Base-by-base conservation (phyloP, 129 eudicot genomes). In the Artemisia argyi region DNA sequence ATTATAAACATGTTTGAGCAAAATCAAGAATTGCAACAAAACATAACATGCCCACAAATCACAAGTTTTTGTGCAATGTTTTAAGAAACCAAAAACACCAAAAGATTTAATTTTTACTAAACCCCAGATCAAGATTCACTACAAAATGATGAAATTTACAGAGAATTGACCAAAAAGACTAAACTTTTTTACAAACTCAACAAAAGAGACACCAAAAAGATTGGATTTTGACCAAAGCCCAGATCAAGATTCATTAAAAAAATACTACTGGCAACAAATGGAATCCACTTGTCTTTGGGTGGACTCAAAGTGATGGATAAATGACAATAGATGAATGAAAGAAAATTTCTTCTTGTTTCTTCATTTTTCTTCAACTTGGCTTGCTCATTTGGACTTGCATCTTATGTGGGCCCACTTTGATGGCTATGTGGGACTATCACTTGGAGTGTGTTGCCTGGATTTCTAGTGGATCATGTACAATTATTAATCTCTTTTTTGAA, bases 301-400 rank as follows among this genome's bases (percentile, higher is more conserved):
- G 92, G 88, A 84, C 90, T 89, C 90, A 78, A 84, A 82, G 92
- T 75, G 74, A 79, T 63, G 83, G 86, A 69, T 77, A 69, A 76
- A 67, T 82, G 84, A 39, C 28, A 64, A 57, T 57, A 16, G 66
- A 39, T 39, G 74, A 84, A 75, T 61, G 72, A 56, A 60, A 15
- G 73, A 67, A 42, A 75, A 7, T 55, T 78, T 47, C 48, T 72
- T 62, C 39, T 50, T 65, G 46, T 39, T 39, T 39, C 11, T 7
- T 7, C 46, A 35, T 35, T 35, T 70, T 49, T 58, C 78, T 77
- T 75, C 68, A 59, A 73, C 78, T 79, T 85, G 84, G 81, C 79
- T 78, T 85, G 88, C 78, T 81, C 73, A 60, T 69, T 63, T 80
- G 95, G 86, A 85, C 58, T 85, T 78, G 84, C 73, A 75, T 81